phyloP scores from a whole-genome alignment of 2,329 filamentous ascomycete species.

The Colletotrichum aenigma region DNA sequence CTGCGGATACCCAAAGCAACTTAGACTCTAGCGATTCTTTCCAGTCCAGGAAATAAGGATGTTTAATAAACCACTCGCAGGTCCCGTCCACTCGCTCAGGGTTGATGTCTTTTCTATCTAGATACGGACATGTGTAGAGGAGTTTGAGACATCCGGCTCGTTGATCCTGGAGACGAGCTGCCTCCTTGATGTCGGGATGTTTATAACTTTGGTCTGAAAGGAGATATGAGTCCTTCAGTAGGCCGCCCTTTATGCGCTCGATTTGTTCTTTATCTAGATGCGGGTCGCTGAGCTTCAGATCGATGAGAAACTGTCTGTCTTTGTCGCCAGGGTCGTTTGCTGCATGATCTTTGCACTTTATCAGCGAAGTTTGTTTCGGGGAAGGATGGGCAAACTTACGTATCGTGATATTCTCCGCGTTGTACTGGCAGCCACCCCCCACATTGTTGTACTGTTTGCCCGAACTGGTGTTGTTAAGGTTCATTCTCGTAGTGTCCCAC shows the following conservation, averaged over 20 bases:
- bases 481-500: neutral
- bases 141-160: no score
- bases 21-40: no score
- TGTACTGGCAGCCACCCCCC: neutral
- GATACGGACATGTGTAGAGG: no score
- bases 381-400: neutral
- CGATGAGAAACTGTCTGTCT: neutral
- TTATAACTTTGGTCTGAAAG: no score
- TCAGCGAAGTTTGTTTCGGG: neutral
- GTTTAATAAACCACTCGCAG: no score
- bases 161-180: no score
- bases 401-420: neutral
- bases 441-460: neutral
- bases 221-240: no score
- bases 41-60: no score
- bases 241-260: constrained; percentile 34
- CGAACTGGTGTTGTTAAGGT: neutral
- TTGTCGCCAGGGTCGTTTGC: accelerated
- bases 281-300: constrained; percentile 29
- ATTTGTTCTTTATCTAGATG: constrained; percentile 38
- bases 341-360: accelerated
- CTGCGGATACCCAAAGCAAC: no score
- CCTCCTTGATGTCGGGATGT: no score
- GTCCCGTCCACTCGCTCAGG: no score
- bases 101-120: no score